Conservation (phyloP, 2,329 filamentous ascomycete species). For the Alternaria sp. region DNA sequence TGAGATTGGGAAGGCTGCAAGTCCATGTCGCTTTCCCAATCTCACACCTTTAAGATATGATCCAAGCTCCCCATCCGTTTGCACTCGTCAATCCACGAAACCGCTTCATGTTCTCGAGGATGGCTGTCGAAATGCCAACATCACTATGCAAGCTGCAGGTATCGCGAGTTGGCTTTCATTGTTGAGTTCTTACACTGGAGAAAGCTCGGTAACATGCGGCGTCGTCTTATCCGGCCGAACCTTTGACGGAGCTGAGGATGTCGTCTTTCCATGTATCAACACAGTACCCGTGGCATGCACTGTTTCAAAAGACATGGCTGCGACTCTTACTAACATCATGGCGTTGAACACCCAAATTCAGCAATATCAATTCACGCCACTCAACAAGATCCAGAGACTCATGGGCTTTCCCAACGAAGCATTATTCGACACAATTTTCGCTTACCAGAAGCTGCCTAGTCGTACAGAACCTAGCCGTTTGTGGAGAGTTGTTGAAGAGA, state of each 20-base stretch:
- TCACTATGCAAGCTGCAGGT: slow-evolving; percentile 77
- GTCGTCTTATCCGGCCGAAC: slow-evolving; percentile 78
- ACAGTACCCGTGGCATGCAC: slow-evolving; percentile 76
- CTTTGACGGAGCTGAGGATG: slow-evolving; percentile 63
- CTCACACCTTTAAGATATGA: slow-evolving; percentile 67
- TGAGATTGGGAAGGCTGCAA: slow-evolving; percentile 57
- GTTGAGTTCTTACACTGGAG: slow-evolving; percentile 77
- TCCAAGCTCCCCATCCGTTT: slow-evolving; percentile 44
- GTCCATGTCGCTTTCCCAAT: slow-evolving; percentile 75
- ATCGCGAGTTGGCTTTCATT: slow-evolving; percentile 81
- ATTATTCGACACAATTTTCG: slow-evolving; percentile 85
- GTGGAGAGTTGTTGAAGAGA: slow-evolving; percentile 70
- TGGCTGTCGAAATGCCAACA: slow-evolving; percentile 63
- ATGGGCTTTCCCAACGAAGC: slow-evolving; percentile 68
- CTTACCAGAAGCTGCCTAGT: slow-evolving; percentile 70
- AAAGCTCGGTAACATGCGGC: slow-evolving; percentile 76
- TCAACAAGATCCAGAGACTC: slow-evolving; percentile 75
- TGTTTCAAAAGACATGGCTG: slow-evolving; percentile 60
- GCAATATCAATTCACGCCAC: slow-evolving; percentile 73
- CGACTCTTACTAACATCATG: slow-evolving; percentile 70
- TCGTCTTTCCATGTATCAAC: slow-evolving; percentile 79
- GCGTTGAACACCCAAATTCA: slow-evolving; percentile 68
- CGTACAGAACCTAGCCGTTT: slow-evolving; percentile 37
- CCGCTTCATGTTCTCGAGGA: slow-evolving; percentile 59
- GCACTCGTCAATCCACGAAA: slow-evolving; percentile 48